Base-by-base conservation (phyloP, 305 asterid species). In the Fraxinus greggii region DNA sequence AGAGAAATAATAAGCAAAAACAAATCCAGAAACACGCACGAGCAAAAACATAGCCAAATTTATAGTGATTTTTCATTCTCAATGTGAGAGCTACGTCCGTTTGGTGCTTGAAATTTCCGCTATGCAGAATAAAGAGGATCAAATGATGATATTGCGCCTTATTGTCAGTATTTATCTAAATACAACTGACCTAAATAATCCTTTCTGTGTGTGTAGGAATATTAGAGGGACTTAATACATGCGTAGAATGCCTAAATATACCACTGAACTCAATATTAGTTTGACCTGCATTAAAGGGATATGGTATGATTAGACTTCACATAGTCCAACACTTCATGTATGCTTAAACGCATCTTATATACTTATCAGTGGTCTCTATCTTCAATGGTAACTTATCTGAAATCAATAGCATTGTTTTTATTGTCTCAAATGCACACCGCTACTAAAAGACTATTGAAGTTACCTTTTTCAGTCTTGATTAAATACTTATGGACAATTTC, bases 381-480 rank as follows among this genome's bases (percentile, higher is more conserved):
- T 72, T 72, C 54, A 31, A 72, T 56, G 56, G 67, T 56, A 19
- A 56, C 4, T 73, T 33, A 76, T 70, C 38, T 72, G 76, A 75
- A 75, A 72, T 42, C 45, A 77, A 79, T 77, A 67, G 56, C 73
- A 51, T 33, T 63, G 0, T 59, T 70, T 78, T 78, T 13, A 21
- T 40, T 67, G n/a, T 24, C 40, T 81, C 17, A 6, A 56, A 56
- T 19, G 67, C 28, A 51, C 61, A 19, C 67, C 12, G 10, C 67
- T 56, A 56, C 67, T 19, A 19, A 56, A 19, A 56, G 67, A 56
- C 19, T 56, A n/a, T 19, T 56, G 67, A 56, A 56, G 67, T 19
- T 19, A 56, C 67, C 67, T 56, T 56, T 19, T 56, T 56, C 28
- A 19, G 28, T 29, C 81, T 35, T 7, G 8, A 23, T 65, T 29